Conservation (phyloP, 2,329 filamentous ascomycete species). For the Dendrostoma leiphaemia region DNA sequence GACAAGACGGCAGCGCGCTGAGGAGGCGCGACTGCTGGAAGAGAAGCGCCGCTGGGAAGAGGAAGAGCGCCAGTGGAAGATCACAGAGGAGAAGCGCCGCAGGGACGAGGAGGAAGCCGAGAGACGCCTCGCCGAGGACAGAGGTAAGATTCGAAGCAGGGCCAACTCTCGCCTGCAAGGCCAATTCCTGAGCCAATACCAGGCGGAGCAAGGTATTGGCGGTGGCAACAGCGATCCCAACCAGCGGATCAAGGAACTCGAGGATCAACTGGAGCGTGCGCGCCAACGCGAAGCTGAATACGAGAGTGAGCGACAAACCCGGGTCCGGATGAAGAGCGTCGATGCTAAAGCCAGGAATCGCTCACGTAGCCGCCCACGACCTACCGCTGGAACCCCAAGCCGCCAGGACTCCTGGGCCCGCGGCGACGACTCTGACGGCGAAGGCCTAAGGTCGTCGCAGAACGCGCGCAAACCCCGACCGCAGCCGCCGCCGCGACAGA, state of each 20-base stretch:
- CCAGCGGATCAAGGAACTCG: conserved; percentile 74
- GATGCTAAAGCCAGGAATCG: conserved; percentile 35
- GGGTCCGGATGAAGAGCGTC: conserved; percentile 34
- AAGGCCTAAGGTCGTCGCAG: conserved; percentile 58
- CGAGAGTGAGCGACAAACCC: conserved; percentile 54
- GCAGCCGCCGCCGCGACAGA: conserved; percentile 27
- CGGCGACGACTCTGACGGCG: conserved; percentile 52
- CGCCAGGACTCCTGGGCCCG: conserved; percentile 63
- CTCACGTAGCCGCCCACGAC: conserved; percentile 39
- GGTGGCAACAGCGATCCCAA: conserved; percentile 50
- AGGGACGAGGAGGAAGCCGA: conserved; percentile 75
- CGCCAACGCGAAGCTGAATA: conserved; percentile 63
- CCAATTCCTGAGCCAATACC: conserved; percentile 85
- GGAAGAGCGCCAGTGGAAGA: conserved; percentile 72
- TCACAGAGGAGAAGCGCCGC: conserved; percentile 63
- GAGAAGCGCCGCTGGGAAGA: conserved; percentile 76
- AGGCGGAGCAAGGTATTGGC: conserved; percentile 60
- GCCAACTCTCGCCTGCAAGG: conserved; percentile 68
- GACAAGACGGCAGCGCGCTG: conserved; percentile 55
- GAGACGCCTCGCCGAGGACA: conserved; percentile 64
- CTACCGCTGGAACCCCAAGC: conserved; percentile 36
- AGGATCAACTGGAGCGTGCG: conserved; percentile 65
- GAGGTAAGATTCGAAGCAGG: conserved; percentile 54
- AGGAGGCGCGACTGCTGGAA: conserved; percentile 60
- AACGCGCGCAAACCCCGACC: conserved; percentile 37